Conservation (phyloP, 2,329 filamentous ascomycete species). For the Grosmannia huntii region DNA sequence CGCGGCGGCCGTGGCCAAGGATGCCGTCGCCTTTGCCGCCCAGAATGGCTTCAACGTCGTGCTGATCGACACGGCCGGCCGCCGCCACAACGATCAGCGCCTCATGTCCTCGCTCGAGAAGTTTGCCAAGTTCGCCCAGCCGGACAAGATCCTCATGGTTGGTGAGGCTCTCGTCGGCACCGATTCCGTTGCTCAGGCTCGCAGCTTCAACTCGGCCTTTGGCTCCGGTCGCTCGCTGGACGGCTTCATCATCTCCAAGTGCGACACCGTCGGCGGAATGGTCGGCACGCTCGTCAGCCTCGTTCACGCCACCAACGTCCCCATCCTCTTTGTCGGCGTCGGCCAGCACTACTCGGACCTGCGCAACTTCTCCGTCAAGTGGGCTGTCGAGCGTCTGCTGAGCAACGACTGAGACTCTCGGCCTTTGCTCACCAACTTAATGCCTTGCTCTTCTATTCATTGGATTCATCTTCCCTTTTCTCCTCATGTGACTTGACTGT, state of each 20-base stretch:
- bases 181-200: slow-evolving; percentile 86
- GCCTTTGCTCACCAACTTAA: neutral
- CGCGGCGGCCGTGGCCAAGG: slow-evolving; percentile 86
- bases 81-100: slow-evolving; percentile 87
- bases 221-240: slow-evolving; percentile 70
- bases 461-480: neutral
- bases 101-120: slow-evolving; percentile 96
- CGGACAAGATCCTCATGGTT: slow-evolving; percentile 98
- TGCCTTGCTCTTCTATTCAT: neutral
- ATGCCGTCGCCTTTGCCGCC: slow-evolving; percentile 72
- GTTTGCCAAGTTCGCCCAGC: slow-evolving; percentile 89
- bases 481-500: neutral
- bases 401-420: slow-evolving; percentile 25
- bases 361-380: slow-evolving; percentile 55
- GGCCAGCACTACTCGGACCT: slow-evolving; percentile 58
- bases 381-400: slow-evolving; percentile 55
- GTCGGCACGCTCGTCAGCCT: slow-evolving; percentile 90
- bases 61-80: slow-evolving; percentile 89
- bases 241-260: slow-evolving; percentile 97
- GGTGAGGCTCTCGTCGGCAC: slow-evolving; percentile 80
- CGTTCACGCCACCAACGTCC: slow-evolving; percentile 93
- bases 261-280: slow-evolving; percentile 99
- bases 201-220: slow-evolving; percentile 92
- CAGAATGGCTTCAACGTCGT: slow-evolving; percentile 79
- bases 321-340: slow-evolving; percentile 79